Conservation (phyloP, 306 rosid genomes). For the Casuarina glauca region DNA sequence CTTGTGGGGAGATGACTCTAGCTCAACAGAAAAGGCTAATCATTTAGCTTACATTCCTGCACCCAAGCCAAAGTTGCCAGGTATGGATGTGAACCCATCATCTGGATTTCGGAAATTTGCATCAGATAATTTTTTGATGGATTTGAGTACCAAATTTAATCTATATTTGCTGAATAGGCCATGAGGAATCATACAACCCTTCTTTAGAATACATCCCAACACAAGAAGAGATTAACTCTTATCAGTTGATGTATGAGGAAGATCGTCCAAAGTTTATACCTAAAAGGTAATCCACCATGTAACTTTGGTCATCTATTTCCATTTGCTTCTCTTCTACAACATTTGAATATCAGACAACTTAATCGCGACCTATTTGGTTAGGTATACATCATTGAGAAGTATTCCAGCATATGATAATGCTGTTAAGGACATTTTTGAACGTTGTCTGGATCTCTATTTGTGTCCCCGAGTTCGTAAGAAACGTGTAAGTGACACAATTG, state of each 20-base stretch:
- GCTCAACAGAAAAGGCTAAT: constrained; percentile 54
- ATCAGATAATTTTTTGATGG: constrained; percentile 4
- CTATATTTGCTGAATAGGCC: constrained; percentile 47
- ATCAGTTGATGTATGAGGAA: constrained; percentile 84
- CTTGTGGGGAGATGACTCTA: constrained; percentile 87
- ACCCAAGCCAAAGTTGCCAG: constrained; percentile 85
- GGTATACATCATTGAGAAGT: constrained; percentile 77
- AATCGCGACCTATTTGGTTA: constrained; percentile 33
- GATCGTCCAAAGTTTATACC: constrained; percentile 94
- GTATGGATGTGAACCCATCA: constrained; percentile 36
- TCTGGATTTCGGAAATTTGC: constrained; percentile 16
- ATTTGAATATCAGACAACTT: constrained; percentile 14
- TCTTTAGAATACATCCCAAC: constrained; percentile 89
- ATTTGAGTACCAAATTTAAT: constrained; percentile 9
- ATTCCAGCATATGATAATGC: constrained; percentile 89
- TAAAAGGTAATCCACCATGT: constrained; percentile 52
- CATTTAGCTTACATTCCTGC: constrained; percentile 90
- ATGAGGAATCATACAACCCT: constrained; percentile 94
- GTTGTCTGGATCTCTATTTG: constrained; percentile 87
- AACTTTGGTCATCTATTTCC: neutral
- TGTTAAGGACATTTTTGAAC: constrained; percentile 72
- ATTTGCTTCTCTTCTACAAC: constrained; percentile 2
- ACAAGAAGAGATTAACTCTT: constrained; percentile 84
- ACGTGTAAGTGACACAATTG: constrained; percentile 59
- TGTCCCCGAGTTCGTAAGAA: constrained; percentile 88